Percentiles rank a stretch among this genome's conserved stretches.
Conservation (phyloP, 495 filamentous ascomycete species). For the Penicillium desertorum region DNA sequence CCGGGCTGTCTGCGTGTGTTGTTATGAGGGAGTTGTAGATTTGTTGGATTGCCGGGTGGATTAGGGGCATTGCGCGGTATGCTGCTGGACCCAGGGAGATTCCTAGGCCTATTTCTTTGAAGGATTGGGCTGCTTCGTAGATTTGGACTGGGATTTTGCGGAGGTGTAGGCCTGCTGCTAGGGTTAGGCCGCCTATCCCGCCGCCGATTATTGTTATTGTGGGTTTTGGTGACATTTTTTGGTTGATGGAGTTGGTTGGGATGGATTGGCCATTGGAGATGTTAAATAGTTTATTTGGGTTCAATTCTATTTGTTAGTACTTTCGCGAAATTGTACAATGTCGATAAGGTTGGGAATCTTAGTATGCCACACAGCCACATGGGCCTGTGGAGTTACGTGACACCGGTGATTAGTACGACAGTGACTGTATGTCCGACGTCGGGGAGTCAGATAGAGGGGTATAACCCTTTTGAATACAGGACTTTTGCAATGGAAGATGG, state of each 20-base stretch:
- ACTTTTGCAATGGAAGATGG: background rate
- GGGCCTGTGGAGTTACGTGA: background rate
- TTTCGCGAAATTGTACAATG: background rate
- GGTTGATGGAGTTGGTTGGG: too few relatives aligned
- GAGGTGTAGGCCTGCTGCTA: conserved; percentile 55
- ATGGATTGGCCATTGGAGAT: too few relatives aligned
- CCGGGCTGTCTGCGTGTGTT: conserved; percentile 30
- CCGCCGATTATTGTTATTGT: conserved; percentile 58
- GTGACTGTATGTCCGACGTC: background rate
- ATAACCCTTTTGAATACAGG: background rate
- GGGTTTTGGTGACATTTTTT: background rate
- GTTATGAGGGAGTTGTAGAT: conserved; percentile 39
- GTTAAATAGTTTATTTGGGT: too few relatives aligned
- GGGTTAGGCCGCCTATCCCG: conserved; percentile 58
- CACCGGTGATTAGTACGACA: too few relatives aligned
- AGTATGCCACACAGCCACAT: background rate
- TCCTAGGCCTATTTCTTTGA: conserved; percentile 60
- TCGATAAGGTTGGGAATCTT: background rate
- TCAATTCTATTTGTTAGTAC: too few relatives aligned
- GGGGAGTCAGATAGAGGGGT: background rate
- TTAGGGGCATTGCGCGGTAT: conserved; percentile 51
- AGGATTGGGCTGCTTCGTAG: conserved; percentile 54
- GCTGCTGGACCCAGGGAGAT: conserved; percentile 60
- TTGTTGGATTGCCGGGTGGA: conserved; percentile 43
- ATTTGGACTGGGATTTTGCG: conserved; percentile 50